phyloP scores from a whole-genome alignment of 768 basidiomycete genomes.

The Rhodotorula paludigena region DNA sequence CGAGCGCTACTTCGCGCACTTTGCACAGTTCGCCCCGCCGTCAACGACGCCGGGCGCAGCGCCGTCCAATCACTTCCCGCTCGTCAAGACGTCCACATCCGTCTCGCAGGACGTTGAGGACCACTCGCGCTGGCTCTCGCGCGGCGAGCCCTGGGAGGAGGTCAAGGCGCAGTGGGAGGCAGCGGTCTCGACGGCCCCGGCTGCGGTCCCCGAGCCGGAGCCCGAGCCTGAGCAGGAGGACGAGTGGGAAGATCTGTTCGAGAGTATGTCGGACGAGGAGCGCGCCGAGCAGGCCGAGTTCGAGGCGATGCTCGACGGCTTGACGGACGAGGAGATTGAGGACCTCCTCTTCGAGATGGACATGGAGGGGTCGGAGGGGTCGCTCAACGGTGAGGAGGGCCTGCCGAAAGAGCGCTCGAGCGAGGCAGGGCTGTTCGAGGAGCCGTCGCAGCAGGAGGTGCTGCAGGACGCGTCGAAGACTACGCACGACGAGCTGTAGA shows the following conservation, averaged over 20 bases:
- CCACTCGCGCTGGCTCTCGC: constrained; percentile 28
- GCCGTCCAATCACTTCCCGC: constrained; percentile 10
- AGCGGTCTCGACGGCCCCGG: background rate
- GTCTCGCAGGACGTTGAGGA: constrained; percentile 33
- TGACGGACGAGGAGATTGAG: constrained; percentile 34
- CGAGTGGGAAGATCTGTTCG: background rate
- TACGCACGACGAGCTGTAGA: constrained; percentile 9
- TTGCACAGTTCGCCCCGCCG: constrained; percentile 4
- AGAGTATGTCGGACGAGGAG: constrained; percentile 2
- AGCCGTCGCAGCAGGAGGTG: background rate
- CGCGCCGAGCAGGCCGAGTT: constrained; percentile 4
- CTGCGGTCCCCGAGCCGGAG: background rate
- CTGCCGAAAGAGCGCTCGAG: background rate
- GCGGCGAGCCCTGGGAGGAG: constrained; percentile 31
- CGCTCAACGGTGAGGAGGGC: constrained; percentile 1
- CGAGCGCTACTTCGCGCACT: constrained; percentile 24
- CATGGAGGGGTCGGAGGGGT: background rate
- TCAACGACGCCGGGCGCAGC: background rate
- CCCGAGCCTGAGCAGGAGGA: background rate
- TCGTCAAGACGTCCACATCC: constrained; percentile 10
- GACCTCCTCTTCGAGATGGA: constrained; percentile 14
- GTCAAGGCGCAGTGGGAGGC: background rate
- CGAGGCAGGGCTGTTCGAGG: constrained; percentile 5
- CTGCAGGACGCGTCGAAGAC: background rate
- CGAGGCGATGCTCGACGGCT: constrained; percentile 14